Conservation (phyloP, 2,329 filamentous ascomycete species). For the Plenodomus biglobosus region DNA sequence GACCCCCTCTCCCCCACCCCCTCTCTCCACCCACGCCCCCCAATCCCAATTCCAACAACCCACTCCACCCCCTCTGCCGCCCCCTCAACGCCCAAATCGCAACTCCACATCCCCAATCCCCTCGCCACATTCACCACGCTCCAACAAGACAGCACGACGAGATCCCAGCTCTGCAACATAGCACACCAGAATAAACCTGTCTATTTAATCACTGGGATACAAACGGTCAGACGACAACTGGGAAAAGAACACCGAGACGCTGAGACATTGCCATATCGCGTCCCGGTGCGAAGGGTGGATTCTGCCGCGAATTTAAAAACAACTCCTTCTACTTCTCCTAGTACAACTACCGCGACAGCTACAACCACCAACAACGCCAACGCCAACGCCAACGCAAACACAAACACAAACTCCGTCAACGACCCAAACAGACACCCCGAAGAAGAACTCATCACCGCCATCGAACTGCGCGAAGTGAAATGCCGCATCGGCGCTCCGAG, state of each 20-base stretch:
- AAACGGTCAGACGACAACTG: constrained; percentile 48
- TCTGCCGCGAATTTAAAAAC: constrained; percentile 12
- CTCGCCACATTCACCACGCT: constrained; percentile 26
- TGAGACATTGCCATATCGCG: constrained; percentile 9
- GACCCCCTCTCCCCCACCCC: constrained; percentile 23
- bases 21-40: constrained; percentile 16
- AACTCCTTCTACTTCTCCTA: no score
- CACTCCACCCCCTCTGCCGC: constrained; percentile 19
- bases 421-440: neutral
- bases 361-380: constrained; percentile 3
- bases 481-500: constrained; percentile 19
- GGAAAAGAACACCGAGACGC: constrained; percentile 12
- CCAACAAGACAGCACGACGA: constrained; percentile 20
- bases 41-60: constrained; percentile 2
- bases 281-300: constrained; percentile 25
- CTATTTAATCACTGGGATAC: constrained; percentile 48
- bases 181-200: constrained; percentile 50
- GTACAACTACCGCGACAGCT: no score
- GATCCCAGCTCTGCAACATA: constrained; percentile 25
- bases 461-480: constrained; percentile 27
- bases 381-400: no score
- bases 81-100: constrained; percentile 11
- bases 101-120: constrained; percentile 14
- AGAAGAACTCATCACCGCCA: constrained; percentile 15
- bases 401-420: neutral